Evolutionary conservation across 768 basidiomycete species (phyloP).

Genomic region (Cyclocybe aegerita): DNA sequence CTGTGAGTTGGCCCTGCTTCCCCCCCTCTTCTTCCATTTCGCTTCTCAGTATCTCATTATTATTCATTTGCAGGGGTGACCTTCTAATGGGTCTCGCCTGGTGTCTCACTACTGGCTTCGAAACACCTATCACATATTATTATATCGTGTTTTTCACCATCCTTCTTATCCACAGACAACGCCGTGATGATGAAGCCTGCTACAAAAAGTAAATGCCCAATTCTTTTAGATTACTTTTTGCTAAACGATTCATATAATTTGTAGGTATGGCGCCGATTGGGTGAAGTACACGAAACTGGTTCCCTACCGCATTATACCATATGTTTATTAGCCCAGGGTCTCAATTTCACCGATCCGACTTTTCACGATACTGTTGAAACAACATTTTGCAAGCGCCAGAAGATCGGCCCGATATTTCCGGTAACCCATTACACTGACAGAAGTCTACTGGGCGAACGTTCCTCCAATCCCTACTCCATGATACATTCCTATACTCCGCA

Average conservation of each 20-base stretch:
- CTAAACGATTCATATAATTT: constrained; percentile 7
- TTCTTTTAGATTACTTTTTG: background rate
- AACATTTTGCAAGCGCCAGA: no score
- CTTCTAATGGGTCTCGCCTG: constrained; percentile 89
- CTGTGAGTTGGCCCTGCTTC: constrained; percentile 42
- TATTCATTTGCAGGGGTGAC: constrained; percentile 57
- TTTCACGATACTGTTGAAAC: no score
- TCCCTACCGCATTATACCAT: constrained; percentile 83
- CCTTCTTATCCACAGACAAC: constrained; percentile 87
- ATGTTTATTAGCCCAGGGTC: constrained; percentile 55
- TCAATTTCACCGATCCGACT: no score
- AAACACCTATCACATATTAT: constrained; percentile 94
- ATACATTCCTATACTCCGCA: no score
- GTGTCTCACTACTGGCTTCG: constrained; percentile 93
- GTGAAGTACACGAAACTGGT: constrained; percentile 85
- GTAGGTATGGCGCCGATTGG: constrained; percentile 94
- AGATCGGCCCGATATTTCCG: no score
- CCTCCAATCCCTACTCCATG: no score
- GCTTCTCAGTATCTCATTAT: background rate
- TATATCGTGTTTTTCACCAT: constrained; percentile 88
- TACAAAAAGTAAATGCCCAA: constrained; percentile 66
- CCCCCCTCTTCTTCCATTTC: background rate
- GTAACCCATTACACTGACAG: no score
- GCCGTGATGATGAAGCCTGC: constrained; percentile 90
- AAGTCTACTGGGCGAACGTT: no score